phyloP scores from a whole-genome alignment of 2,329 filamentous ascomycete species.

The Aspergillus alliaceus region DNA sequence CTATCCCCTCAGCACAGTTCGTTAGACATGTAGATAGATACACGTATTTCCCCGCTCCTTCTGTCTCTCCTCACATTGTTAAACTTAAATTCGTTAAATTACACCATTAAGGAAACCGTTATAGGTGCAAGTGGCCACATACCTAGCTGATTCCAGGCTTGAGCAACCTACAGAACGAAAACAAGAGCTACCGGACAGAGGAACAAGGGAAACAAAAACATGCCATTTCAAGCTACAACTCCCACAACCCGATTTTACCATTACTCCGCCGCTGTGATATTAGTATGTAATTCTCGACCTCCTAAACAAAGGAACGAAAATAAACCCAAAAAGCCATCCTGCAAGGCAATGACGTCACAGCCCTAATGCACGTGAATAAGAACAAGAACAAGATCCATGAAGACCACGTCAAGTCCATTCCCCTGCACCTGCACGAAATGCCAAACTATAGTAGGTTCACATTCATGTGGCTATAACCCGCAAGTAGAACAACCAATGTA shows the following conservation, averaged over 20 bases:
- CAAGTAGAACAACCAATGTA: neutral
- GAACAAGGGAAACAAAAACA: too few relatives aligned
- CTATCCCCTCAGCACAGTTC: slow-evolving; percentile 56
- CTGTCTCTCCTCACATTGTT: slow-evolving; percentile 69
- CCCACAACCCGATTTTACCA: too few relatives aligned
- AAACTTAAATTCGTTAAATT: too few relatives aligned
- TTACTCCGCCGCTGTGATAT: slow-evolving; percentile 39
- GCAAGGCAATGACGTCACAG: neutral
- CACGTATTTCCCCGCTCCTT: too few relatives aligned
- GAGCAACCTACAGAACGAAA: too few relatives aligned
- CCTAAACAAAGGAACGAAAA: neutral
- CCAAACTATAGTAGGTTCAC: neutral
- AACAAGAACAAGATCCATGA: neutral
- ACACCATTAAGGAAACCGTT: too few relatives aligned
- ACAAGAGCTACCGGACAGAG: too few relatives aligned
- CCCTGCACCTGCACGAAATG: neutral
- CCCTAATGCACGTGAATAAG: neutral
- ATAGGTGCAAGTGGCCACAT: too few relatives aligned
- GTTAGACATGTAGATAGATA: slow-evolving; percentile 91
- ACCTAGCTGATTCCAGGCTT: too few relatives aligned
- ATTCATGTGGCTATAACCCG: neutral
- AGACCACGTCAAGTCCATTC: neutral
- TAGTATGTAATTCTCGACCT: neutral
- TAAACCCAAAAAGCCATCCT: neutral
- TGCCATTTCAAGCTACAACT: too few relatives aligned